These are phyloP conservation scores for Alternaria arbusti DNA, from an alignment of 2,329 filamentous ascomycete species.

Conservation along the genomic window DNA sequence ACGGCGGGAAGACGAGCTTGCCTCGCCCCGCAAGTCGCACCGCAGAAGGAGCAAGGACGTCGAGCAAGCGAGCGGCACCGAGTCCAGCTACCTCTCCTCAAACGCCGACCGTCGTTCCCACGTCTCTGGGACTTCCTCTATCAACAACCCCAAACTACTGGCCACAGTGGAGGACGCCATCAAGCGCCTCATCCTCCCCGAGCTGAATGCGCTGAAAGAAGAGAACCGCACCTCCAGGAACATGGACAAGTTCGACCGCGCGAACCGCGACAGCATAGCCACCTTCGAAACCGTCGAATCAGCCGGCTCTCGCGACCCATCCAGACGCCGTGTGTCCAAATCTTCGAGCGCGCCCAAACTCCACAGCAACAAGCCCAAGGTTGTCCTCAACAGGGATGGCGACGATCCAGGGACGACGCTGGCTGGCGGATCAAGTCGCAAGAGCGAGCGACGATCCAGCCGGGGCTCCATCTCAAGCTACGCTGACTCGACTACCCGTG, in stretches of 20 bases:
- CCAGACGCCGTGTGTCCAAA: conserved; percentile 63
- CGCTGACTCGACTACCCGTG: conserved; percentile 49
- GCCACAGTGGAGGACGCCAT: conserved; percentile 95
- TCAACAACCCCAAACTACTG: conserved; percentile 89
- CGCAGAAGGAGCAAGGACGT: conserved; percentile 54
- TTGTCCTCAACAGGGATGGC: conserved; percentile 64
- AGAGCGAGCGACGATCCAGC: conserved; percentile 60
- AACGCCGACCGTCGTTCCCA: conserved; percentile 63
- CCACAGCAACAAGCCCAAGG: conserved; percentile 61
- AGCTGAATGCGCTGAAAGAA: conserved; percentile 88
- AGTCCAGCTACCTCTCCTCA: conserved; percentile 68
- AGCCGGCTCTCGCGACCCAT: conserved; percentile 55
- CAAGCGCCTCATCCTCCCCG: conserved; percentile 84
- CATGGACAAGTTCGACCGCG: conserved; percentile 70
- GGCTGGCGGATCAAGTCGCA: conserved; percentile 61
- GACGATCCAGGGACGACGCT: conserved; percentile 65
- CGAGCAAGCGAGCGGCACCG: conserved; percentile 59
- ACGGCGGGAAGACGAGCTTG: conserved; percentile 36
- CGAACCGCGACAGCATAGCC: conserved; percentile 49
- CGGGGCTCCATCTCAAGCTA: conserved; percentile 56
- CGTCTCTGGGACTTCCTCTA: conserved; percentile 65
- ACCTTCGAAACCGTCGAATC: conserved; percentile 65
- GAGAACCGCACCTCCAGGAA: conserved; percentile 82
- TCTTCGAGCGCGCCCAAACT: conserved; percentile 67
- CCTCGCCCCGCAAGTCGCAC: conserved; percentile 41